Conservation (phyloP, 1,284 basidiomycete genomes). For the Cutaneotrichosporon sp. region DNA sequence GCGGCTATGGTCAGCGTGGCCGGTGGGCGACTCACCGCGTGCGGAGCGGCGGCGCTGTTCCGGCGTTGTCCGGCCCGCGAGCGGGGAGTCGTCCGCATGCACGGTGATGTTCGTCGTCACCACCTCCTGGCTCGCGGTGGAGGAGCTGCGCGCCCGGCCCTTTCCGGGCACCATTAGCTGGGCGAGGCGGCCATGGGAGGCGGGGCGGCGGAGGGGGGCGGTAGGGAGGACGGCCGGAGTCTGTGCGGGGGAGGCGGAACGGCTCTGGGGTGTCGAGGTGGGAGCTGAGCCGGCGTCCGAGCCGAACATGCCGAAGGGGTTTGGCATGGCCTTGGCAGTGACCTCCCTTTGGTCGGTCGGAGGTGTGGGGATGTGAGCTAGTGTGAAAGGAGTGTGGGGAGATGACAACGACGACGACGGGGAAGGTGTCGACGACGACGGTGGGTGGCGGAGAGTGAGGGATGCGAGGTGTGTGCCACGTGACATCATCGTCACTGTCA, state of each 20-base stretch:
- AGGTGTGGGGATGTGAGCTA: not conserved
- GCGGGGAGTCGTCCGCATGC: conserved; percentile 31
- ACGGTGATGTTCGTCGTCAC: conserved; percentile 26
- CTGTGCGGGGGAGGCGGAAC: conserved; percentile 27
- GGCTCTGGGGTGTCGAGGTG: conserved; percentile 9
- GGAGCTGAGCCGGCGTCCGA: conserved; percentile 7
- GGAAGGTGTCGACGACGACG: not conserved
- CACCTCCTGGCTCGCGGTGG: conserved; percentile 31
- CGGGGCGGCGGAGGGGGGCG: conserved; percentile 31
- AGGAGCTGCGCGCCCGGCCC: conserved; percentile 38
- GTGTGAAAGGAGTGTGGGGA: not conserved
- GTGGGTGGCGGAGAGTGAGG: not conserved
- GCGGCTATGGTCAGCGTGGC: conserved; percentile 29
- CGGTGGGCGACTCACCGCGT: conserved; percentile 32
- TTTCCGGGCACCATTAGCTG: conserved; percentile 40
- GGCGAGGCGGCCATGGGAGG: conserved; percentile 40
- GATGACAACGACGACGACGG: not conserved
- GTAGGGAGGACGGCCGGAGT: not conserved
- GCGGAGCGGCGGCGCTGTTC: conserved; percentile 42
- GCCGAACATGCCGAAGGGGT: conserved; percentile 13
- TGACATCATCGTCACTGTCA: not conserved
- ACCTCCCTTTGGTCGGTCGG: not conserved
- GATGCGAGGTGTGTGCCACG: not conserved
- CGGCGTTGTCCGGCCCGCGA: conserved; percentile 43
- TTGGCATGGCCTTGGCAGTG: conserved; percentile 13